Conservation (phyloP, 225 moss, liverwort and hornwort genomes). For the Neckera pumila region DNA sequence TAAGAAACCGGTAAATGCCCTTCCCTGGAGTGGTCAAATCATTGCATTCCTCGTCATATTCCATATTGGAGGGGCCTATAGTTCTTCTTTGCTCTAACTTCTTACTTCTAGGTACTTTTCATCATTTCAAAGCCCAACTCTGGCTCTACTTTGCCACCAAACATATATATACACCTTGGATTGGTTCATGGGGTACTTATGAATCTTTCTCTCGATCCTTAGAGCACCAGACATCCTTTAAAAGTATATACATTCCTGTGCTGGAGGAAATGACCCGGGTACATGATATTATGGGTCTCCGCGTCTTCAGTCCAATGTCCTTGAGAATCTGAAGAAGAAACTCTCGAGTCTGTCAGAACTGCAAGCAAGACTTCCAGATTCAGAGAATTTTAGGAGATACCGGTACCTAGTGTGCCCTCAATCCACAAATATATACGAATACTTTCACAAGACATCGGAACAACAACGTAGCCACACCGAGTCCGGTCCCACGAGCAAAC, state of each 20-base stretch:
- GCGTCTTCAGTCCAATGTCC: neutral
- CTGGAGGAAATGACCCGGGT: neutral
- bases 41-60: neutral
- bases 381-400: neutral
- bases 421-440: neutral
- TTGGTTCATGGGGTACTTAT: neutral
- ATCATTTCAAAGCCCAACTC: neutral
- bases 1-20: slow-evolving; percentile 3
- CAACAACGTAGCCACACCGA: neutral
- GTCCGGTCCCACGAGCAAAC: neutral
- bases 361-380: neutral
- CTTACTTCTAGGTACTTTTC: neutral
- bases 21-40: neutral
- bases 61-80: neutral
- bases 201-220: neutral
- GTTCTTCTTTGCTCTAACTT: neutral
- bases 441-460: neutral
- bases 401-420: neutral
- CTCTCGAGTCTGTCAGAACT: neutral
- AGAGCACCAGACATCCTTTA: neutral
- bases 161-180: neutral
- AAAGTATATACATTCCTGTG: neutral
- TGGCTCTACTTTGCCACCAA: neutral
- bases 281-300: neutral
- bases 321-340: slow-evolving; percentile 3